Percentiles rank a stretch among this genome's conserved stretches.
phyloP scores from a whole-genome alignment of 1,284 basidiomycete species.

The Ganoderma lingzhi region DNA sequence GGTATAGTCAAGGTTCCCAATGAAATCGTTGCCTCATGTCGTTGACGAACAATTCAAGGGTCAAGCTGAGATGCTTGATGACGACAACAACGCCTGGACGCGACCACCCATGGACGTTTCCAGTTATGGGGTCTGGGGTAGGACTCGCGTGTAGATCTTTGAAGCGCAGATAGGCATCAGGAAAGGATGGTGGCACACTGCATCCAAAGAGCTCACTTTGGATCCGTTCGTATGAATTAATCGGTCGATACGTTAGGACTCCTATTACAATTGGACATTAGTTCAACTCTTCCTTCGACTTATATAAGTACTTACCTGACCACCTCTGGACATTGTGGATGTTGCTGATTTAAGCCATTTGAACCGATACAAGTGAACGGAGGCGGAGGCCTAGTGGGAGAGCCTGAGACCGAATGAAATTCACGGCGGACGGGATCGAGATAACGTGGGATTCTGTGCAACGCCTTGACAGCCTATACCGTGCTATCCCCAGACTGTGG shows the following conservation, averaged over 20 bases:
- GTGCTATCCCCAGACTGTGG: background rate
- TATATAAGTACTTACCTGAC: background rate
- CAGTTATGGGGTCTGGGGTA: background rate
- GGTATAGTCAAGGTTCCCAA: background rate
- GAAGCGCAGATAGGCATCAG: background rate
- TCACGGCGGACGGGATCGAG: background rate
- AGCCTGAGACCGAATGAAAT: background rate
- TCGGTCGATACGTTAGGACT: background rate
- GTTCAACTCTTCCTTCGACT: background rate
- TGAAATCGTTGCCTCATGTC: background rate
- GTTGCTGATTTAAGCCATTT: too few species aligned
- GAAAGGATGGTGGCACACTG: background rate
- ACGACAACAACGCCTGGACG: slow-evolving; percentile 30
- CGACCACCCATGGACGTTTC: background rate
- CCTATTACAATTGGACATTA: background rate
- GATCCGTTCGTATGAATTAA: background rate
- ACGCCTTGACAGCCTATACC: background rate
- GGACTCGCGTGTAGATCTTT: background rate
- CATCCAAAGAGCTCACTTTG: background rate
- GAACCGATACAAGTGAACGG: too few species aligned
- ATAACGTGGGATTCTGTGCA: background rate
- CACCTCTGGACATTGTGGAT: background rate
- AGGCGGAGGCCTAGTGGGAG: too few species aligned
- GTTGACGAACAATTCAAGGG: slow-evolving; percentile 3
- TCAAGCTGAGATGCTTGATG: slow-evolving; percentile 30